These are phyloP conservation scores for Plantago coronopus DNA, from an alignment of 305 asterid genomes.

Conservation along the genomic window DNA sequence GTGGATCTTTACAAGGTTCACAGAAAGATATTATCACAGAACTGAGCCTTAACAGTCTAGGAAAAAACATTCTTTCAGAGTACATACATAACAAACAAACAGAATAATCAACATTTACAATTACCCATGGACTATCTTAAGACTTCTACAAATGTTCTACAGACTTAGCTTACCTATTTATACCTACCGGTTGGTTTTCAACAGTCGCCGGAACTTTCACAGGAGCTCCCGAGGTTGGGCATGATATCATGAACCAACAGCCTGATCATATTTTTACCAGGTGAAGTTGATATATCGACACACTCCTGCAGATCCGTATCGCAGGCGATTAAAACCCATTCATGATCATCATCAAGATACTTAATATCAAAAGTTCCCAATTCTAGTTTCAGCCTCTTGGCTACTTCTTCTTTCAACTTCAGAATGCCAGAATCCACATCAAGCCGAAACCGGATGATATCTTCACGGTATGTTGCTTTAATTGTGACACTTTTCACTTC, in stretches of 20 bases:
- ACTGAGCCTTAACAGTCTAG: neutral
- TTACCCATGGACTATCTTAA: constrained; percentile 36
- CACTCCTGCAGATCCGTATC: constrained; percentile 76
- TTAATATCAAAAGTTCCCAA: constrained; percentile 68
- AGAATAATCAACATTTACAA: constrained; percentile 38
- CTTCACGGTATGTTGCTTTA: constrained; percentile 71
- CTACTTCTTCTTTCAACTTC: constrained; percentile 68
- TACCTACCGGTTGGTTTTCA: constrained; percentile 29
- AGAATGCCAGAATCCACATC: constrained; percentile 39
- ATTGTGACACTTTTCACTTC: constrained; percentile 63
- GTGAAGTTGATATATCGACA: constrained; percentile 46
- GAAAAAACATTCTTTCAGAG: neutral
- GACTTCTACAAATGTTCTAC: constrained; percentile 41
- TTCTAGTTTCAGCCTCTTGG: constrained; percentile 68
- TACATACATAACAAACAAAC: constrained; percentile 8
- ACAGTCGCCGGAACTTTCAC: constrained; percentile 76
- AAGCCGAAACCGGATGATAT: constrained; percentile 73
- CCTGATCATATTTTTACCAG: constrained; percentile 57
- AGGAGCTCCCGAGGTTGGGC: constrained; percentile 69
- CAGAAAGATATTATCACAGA: neutral
- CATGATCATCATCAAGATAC: constrained; percentile 80
- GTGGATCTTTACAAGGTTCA: no score
- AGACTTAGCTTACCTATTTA: constrained; percentile 32
- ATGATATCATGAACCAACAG: constrained; percentile 58
- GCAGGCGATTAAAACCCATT: constrained; percentile 73